Evolutionary conservation across 2,329 filamentous ascomycete genomes (phyloP), one percentile per base, ranked within the genome.

Genomic region (Trichoderma citrinoviride): DNA sequence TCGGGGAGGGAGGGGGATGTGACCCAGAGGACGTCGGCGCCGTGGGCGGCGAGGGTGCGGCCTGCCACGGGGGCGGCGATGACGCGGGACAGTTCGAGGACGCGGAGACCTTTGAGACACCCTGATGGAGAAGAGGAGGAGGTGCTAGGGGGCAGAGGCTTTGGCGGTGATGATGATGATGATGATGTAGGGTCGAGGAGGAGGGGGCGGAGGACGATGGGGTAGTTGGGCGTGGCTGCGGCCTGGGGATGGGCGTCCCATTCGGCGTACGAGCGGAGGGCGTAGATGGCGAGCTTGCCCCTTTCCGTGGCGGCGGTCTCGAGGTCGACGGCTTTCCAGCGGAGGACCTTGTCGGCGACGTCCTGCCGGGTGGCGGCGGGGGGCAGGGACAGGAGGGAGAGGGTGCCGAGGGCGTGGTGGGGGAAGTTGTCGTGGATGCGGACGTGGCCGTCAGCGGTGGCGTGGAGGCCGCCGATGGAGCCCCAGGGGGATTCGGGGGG

Each of bases 31-130:
- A 92, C 88, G 61, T 87, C 83, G 8, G 90, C 90, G 8, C 90
- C 90, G 71, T 91, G 87, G 57, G 90, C 88, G 19, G 88, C 88
- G 0, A 92, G 81, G 0, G 85, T 85, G 46, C 86, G 84, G 12
- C 86, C 85, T 62, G 90, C 87, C 1, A 87, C 84, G 12, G 89
- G 89, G 0, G 87, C 89, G 12, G 89, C 89, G 67, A 92, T 90
- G 65, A 92, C 86, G 19, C 89, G 85, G 70, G 87, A 90, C 56
- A 92, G 77, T 73, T 92, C 90, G 7, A 92, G 80, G 6, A 92
- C 88, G 64, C 87, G 87, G 70, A 92, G 80, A 0, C 89, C 89
- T 74, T 79, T 44, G 79, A 85, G 69, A 73, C 77, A 78, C 19
- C 61, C 40, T 40, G 3, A n/a, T 37, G 2, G 7, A 3, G 33